phyloP scores from a whole-genome alignment of 805 yeast genomes.

The Ogataea paradorogensis region DNA sequence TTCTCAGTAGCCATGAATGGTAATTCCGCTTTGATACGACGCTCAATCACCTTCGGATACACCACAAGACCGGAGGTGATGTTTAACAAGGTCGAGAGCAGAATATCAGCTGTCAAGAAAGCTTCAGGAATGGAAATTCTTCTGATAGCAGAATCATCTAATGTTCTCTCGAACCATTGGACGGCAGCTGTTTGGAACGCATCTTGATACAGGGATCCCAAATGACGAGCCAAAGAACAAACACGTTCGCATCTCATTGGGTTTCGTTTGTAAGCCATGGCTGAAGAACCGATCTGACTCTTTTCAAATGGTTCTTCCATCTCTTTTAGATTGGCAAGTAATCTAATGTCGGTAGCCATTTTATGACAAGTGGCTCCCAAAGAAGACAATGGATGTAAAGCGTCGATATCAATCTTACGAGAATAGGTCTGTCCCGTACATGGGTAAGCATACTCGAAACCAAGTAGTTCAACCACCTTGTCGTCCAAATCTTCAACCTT shows the following conservation, averaged over 20 bases:
- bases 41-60: constrained; percentile 96
- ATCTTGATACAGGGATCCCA: constrained; percentile 87
- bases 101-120: constrained; percentile 91
- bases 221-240: constrained; percentile 95
- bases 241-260: constrained; percentile 99
- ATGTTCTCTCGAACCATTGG: constrained; percentile 99
- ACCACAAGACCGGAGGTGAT: constrained; percentile 95
- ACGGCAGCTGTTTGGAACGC: constrained; percentile 96
- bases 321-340: constrained; percentile 95
- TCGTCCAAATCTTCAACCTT: constrained; percentile 91
- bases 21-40: constrained; percentile 89
- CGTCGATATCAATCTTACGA: constrained; percentile 95
- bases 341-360: constrained; percentile 94
- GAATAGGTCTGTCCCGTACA: constrained; percentile 99
- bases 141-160: constrained; percentile 97
- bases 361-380: constrained; percentile 96
- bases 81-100: constrained; percentile 83
- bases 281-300: constrained; percentile 96
- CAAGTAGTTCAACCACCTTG: constrained; percentile 87
- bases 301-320: constrained; percentile 98
- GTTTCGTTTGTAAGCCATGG: constrained; percentile 99
- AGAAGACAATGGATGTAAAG: constrained; percentile 86
- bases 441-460: constrained; percentile 94
- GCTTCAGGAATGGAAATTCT: constrained; percentile 96
- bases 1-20: constrained; percentile 99